Evolutionary conservation across 441 rosid species (phyloP).

Genomic region (Erodium trifolium): DNA sequence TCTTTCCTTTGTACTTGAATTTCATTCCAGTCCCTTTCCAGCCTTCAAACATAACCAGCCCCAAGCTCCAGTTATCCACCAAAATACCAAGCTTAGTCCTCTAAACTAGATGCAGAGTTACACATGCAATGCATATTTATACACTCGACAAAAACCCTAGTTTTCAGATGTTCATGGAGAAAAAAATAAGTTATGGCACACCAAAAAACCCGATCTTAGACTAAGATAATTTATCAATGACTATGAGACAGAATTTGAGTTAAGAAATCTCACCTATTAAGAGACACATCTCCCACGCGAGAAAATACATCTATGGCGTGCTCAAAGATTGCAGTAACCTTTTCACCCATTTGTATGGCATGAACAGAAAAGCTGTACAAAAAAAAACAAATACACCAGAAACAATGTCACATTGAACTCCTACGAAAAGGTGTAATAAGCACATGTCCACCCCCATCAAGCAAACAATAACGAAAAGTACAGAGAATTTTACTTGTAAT

Average conservation of each 20-base stretch:
- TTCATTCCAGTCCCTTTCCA: too few relatives aligned
- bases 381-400: slow-evolving; percentile 7
- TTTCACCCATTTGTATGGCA: slow-evolving; percentile 87
- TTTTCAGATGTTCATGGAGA: not conserved
- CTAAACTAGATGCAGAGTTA: not conserved
- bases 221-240: not conserved
- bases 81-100: too few relatives aligned
- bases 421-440: slow-evolving; percentile 15
- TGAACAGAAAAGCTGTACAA: slow-evolving; percentile 77
- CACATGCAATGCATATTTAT: not conserved
- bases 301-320: slow-evolving; percentile 72
- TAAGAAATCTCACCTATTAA: slow-evolving; percentile 41
- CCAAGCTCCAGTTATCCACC: too few relatives aligned
- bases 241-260: not conserved
- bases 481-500: slow-evolving; percentile 59
- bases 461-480: slow-evolving; percentile 13
- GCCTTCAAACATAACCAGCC: too few relatives aligned
- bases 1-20: not conserved
- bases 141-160: slow-evolving; percentile 1
- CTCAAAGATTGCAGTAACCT: slow-evolving; percentile 80
- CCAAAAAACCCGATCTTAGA: slow-evolving; percentile 11
- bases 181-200: not conserved
- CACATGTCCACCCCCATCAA: slow-evolving; percentile 7
- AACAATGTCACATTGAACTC: slow-evolving; percentile 11
- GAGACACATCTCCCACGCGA: slow-evolving; percentile 63